Conservation (phyloP, 768 basidiomycete genomes). For the Amanita rimosa region DNA sequence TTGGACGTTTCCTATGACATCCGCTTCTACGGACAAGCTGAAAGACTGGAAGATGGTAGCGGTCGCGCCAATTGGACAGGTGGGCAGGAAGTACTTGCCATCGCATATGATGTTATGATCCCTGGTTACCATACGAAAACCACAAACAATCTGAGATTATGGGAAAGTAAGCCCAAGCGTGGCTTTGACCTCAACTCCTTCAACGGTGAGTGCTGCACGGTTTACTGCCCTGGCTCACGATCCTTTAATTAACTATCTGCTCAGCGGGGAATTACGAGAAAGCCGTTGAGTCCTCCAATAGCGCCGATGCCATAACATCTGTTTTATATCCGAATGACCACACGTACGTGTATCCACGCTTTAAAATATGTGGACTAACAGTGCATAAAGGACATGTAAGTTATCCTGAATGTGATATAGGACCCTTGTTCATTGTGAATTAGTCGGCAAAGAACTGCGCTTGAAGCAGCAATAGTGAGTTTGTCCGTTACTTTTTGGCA, state of each 20-base stretch:
- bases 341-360: constrained; percentile 28
- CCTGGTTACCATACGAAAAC: constrained; percentile 77
- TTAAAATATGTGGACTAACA: constrained; percentile 3
- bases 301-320: constrained; percentile 87
- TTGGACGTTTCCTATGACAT: constrained; percentile 79
- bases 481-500: background rate
- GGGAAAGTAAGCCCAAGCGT: constrained; percentile 80
- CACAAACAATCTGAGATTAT: constrained; percentile 82
- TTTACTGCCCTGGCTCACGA: background rate
- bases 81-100: constrained; percentile 87
- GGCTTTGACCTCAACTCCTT: constrained; percentile 93
- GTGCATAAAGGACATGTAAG: constrained; percentile 31
- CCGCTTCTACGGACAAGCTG: constrained; percentile 81
- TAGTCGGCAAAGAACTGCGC: constrained; percentile 79
- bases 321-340: constrained; percentile 97
- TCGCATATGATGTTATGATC: constrained; percentile 93
- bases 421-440: background rate
- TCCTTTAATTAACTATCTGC: background rate
- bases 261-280: constrained; percentile 87
- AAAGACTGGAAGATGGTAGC: constrained; percentile 47
- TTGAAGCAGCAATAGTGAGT: constrained; percentile 87
- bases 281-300: constrained; percentile 80
- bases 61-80: constrained; percentile 70
- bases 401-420: background rate
- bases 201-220: constrained; percentile 46